phyloP scores from a whole-genome alignment of 23 red algal species.

The Gracilaria gracilis region DNA sequence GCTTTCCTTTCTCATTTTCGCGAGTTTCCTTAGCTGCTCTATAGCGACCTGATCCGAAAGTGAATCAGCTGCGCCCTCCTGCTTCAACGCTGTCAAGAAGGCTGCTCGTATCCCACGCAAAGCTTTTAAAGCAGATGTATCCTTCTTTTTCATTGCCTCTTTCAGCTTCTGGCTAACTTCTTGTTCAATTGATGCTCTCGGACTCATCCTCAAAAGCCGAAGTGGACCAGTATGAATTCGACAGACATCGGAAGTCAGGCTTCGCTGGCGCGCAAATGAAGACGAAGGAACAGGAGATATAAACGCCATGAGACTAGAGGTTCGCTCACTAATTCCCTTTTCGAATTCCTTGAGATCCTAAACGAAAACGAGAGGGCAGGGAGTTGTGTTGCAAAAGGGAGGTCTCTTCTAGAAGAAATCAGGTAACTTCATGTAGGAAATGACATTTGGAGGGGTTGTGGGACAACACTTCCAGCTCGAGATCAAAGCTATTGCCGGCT shows the following conservation, averaged over 20 bases:
- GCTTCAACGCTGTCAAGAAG: constrained; percentile 71
- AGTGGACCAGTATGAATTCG: neutral
- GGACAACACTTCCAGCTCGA: too few species aligned
- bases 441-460: too few species aligned
- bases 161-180: constrained; percentile 69
- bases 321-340: neutral
- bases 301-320: neutral
- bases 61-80: constrained; percentile 57
- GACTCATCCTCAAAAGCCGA: neutral
- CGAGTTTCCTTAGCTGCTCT: constrained; percentile 70
- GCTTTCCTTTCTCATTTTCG: constrained; percentile 80
- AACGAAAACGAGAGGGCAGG: too few species aligned
- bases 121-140: constrained; percentile 38
- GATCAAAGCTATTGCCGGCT: too few species aligned
- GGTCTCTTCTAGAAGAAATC: too few species aligned
- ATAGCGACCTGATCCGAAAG: constrained; percentile 68
- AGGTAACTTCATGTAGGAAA: too few species aligned
- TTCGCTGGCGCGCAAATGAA: neutral
- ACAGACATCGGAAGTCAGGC: neutral
- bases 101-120: constrained; percentile 80
- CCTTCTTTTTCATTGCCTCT: constrained; percentile 82
- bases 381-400: too few species aligned
- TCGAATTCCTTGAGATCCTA: neutral
- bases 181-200: constrained; percentile 38
- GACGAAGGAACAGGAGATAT: neutral